Conservation (phyloP, 495 filamentous ascomycete genomes). For the Aspergillus sclerotioniger region DNA sequence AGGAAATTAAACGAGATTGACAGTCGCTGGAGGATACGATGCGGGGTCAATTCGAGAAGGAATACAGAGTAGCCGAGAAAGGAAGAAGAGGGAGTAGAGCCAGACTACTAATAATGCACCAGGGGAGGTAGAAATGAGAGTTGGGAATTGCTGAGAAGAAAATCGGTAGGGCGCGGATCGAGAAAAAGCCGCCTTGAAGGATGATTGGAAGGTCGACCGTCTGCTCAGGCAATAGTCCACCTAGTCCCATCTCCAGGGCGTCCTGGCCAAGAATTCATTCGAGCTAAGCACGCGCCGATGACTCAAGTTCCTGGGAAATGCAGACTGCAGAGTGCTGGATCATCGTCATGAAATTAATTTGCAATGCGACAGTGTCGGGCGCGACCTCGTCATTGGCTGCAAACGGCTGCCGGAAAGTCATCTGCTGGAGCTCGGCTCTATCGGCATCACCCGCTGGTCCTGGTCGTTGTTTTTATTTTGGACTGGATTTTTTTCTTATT, state of each 20-base stretch:
- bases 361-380: neutral
- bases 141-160: conserved; percentile 10
- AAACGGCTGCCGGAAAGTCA: conserved; percentile 6
- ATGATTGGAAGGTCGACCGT: conserved; percentile 6
- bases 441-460: conserved; percentile 11
- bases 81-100: conserved; percentile 5
- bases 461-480: neutral
- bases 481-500: neutral
- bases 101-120: conserved; percentile 6
- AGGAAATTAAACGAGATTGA: neutral
- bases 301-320: neutral
- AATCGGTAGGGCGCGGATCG: conserved; percentile 11
- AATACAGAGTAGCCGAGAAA: conserved; percentile 2
- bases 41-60: neutral
- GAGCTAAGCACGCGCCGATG: neutral
- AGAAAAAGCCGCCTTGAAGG: conserved; percentile 6
- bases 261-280: conserved; percentile 6
- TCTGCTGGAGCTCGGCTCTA: conserved; percentile 8
- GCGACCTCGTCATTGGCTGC: conserved; percentile 12
- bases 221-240: conserved; percentile 16
- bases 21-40: neutral
- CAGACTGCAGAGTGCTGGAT: neutral
- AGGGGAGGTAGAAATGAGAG: conserved; percentile 7
- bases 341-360: neutral
- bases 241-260: neutral